These are phyloP conservation scores for Eucalyptus decipiens DNA, from an alignment of 345 rosid genomes.

Conservation along the genomic window DNA sequence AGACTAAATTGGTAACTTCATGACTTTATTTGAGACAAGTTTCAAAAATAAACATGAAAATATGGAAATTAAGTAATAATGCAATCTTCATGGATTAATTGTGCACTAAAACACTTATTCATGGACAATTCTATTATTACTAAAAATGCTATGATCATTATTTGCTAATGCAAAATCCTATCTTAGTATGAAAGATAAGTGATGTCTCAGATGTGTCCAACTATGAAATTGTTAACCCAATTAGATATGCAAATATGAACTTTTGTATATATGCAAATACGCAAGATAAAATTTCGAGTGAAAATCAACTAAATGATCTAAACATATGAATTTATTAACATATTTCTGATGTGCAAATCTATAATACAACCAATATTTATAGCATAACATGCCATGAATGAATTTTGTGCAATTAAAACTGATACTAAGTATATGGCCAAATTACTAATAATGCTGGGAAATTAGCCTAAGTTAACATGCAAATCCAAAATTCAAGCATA, in stretches of 20 bases:
- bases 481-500: background rate
- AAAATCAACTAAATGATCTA: background rate
- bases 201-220: background rate
- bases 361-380: background rate
- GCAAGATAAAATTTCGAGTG: background rate
- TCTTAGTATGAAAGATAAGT: background rate
- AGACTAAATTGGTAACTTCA: too few relatives aligned
- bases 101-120: background rate
- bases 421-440: background rate
- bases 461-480: background rate
- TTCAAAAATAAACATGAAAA: background rate
- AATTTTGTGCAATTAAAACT: background rate
- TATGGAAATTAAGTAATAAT: background rate
- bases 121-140: background rate
- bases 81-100: background rate
- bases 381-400: background rate
- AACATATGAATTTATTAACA: background rate
- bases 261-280: background rate
- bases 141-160: too few relatives aligned
- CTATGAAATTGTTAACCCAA: background rate
- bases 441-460: background rate
- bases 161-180: background rate
- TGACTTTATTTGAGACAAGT: too few relatives aligned
- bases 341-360: background rate
- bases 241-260: background rate